Percentiles rank a stretch among this genome's conserved stretches.
Conservation (phyloP, 192 early-diverging fungal genomes). For the Paraglomus occultum region DNA sequence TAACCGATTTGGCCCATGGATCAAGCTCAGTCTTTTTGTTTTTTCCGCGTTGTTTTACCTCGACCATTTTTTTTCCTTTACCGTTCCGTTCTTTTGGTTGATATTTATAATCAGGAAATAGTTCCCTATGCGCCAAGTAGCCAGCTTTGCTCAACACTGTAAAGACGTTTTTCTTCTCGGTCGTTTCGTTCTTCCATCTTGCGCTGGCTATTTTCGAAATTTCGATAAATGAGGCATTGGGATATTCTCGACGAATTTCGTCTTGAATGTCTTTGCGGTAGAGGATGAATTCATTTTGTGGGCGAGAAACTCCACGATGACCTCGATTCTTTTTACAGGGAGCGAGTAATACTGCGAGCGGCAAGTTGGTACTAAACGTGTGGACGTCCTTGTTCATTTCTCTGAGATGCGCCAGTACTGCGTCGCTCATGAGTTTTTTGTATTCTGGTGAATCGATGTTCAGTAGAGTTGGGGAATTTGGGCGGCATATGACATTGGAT, state of each 20-base stretch:
- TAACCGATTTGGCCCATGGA: background rate
- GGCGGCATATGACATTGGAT: no score
- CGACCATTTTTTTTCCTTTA: background rate
- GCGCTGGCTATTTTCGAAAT: conserved; percentile 11
- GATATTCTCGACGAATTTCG: background rate
- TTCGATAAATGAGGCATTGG: conserved; percentile 4
- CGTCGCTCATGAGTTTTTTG: no score
- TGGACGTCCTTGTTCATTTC: no score
- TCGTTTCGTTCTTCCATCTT: background rate
- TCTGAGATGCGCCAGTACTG: no score
- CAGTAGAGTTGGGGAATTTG: no score
- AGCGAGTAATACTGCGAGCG: background rate
- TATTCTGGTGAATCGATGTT: no score
- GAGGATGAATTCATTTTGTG: conserved; percentile 21
- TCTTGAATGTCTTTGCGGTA: conserved; percentile 26
- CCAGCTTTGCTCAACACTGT: background rate
- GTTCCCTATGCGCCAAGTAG: conserved; percentile 5
- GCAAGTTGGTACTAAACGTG: background rate
- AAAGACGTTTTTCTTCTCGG: conserved; percentile 15
- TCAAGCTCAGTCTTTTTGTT: background rate
- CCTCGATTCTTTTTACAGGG: conserved; percentile 26
- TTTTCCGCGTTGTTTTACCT: background rate
- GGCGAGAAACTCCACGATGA: background rate
- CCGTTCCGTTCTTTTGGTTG: background rate
- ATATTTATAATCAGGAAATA: conserved; percentile 26